Conservation (phyloP, 257 asterid genomes). For the Scutellaria galericulata region DNA sequence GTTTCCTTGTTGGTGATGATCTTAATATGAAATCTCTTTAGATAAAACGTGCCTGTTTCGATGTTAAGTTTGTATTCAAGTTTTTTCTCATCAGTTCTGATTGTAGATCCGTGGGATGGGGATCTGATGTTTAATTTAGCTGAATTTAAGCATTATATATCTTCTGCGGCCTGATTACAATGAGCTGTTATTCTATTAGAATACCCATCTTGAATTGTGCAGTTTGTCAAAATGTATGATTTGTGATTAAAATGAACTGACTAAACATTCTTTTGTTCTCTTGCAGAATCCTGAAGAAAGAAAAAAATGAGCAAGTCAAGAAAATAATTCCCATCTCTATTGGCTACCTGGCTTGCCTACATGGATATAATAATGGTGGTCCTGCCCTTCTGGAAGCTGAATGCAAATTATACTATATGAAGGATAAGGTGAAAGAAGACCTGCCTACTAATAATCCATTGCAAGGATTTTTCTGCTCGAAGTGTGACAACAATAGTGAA, state of each 20-base stretch:
- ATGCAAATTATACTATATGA: constrained; percentile 65
- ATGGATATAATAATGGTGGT: constrained; percentile 58
- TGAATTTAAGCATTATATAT: constrained; percentile 15
- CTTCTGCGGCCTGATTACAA: constrained; percentile 6
- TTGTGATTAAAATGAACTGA: constrained; percentile 24
- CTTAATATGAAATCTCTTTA: background rate
- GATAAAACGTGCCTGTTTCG: background rate
- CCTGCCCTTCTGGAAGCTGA: constrained; percentile 40
- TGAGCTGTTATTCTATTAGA: background rate
- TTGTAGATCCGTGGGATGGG: background rate
- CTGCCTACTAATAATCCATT: constrained; percentile 47
- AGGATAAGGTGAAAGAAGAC: constrained; percentile 50
- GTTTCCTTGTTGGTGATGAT: constrained; percentile 20
- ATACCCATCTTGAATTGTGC: constrained; percentile 16
- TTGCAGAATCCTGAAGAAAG: constrained; percentile 71
- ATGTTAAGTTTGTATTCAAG: background rate
- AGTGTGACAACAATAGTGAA: constrained; percentile 63
- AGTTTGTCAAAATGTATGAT: constrained; percentile 17
- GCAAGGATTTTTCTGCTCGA: constrained; percentile 83
- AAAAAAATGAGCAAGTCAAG: constrained; percentile 64
- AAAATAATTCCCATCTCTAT: constrained; percentile 67
- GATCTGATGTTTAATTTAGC: constrained; percentile 25
- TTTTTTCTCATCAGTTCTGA: background rate
- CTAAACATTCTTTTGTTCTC: constrained; percentile 28
- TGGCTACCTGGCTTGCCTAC: constrained; percentile 85